phyloP scores from a whole-genome alignment of 176 grass and related monocot species.

The Oryza meyeriana region DNA sequence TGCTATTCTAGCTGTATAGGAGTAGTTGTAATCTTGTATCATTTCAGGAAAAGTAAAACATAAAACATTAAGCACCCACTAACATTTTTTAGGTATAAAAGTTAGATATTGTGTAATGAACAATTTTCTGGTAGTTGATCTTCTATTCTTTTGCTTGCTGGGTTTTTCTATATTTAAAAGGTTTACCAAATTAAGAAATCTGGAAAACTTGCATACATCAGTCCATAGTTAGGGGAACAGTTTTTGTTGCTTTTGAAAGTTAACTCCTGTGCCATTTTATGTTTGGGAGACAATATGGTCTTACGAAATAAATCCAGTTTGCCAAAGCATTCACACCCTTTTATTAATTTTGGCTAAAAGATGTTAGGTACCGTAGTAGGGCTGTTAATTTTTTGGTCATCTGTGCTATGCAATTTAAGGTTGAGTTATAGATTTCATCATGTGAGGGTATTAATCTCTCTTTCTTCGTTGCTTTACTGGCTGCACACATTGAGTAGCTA shows the following conservation, averaged over 20 bases:
- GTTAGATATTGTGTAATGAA: background rate
- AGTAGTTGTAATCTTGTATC: background rate
- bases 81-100: background rate
- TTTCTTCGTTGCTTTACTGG: background rate
- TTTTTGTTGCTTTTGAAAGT: background rate
- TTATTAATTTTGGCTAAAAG: constrained; percentile 12
- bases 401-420: background rate
- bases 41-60: background rate
- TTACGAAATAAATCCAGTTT: background rate
- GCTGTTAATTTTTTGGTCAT: background rate
- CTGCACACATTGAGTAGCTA: background rate
- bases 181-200: background rate
- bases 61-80: background rate
- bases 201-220: background rate
- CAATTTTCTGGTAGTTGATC: background rate
- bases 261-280: background rate
- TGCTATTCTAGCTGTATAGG: background rate
- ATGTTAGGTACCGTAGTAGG: background rate
- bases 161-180: background rate
- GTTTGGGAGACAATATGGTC: background rate
- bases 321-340: constrained; percentile 3
- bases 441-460: background rate
- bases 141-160: constrained; percentile 9
- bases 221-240: background rate
- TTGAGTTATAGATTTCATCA: background rate